Conservation (phyloP, 257 asterid species). For the Solanum lycopersicoides region DNA sequence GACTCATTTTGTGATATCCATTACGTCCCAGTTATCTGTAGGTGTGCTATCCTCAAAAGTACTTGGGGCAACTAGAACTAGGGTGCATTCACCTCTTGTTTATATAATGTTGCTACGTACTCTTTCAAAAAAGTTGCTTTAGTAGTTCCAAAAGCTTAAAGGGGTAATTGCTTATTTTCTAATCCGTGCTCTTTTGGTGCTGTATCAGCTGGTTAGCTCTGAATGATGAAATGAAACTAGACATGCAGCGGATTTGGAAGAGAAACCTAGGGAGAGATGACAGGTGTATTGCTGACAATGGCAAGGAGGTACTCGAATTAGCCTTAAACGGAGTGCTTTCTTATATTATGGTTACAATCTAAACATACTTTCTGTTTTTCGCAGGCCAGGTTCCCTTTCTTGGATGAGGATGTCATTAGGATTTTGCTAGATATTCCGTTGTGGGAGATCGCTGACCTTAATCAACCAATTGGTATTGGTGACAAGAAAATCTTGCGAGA, state of each 20-base stretch:
- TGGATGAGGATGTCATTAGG: conserved; percentile 86
- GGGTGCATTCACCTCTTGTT: neutral
- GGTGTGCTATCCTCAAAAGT: neutral
- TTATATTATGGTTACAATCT: neutral
- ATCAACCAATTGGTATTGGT: conserved; percentile 82
- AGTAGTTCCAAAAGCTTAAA: neutral
- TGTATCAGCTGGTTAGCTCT: conserved; percentile 72
- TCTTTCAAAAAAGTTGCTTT: neutral
- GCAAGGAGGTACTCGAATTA: conserved; percentile 59
- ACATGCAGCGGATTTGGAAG: conserved; percentile 97
- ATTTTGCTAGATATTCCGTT: conserved; percentile 75
- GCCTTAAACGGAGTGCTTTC: neutral
- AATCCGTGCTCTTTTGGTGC: neutral
- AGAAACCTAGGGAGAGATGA: conserved; percentile 98
- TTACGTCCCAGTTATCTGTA: neutral
- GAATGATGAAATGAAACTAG: conserved; percentile 86
- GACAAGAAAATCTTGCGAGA: conserved; percentile 88
- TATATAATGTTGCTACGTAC: neutral
- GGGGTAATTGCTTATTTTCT: neutral
- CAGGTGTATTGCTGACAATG: conserved; percentile 83
- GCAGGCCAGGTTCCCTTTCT: conserved; percentile 92
- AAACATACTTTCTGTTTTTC: neutral
- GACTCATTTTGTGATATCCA: neutral
- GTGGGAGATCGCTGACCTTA: conserved; percentile 89
- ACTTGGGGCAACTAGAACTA: neutral